These are phyloP conservation scores for Allantophomopsis lycopodina DNA, from an alignment of 2,329 filamentous ascomycete species.

Conservation along the genomic window DNA sequence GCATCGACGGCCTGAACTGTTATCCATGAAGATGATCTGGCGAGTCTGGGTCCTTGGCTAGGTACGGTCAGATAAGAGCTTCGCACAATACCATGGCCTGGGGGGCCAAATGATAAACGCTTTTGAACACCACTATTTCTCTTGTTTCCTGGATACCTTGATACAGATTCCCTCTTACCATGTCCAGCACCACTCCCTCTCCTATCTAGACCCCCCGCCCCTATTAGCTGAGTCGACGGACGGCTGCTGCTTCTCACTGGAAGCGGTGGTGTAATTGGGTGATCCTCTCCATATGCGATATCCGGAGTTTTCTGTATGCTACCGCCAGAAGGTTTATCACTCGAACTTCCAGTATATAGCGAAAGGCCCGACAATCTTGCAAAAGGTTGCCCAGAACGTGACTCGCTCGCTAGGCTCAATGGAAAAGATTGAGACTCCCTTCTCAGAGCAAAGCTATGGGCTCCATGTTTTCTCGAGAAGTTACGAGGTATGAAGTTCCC, in stretches of 20 bases:
- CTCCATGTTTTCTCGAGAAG: slow-evolving; percentile 9
- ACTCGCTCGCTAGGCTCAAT: neutral
- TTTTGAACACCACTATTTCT: too few relatives aligned
- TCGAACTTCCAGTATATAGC: too few relatives aligned
- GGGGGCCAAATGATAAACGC: neutral
- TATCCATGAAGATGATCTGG: neutral
- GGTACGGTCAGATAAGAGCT: slow-evolving; percentile 5
- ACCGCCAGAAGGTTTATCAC: too few relatives aligned
- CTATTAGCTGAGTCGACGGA: slow-evolving; percentile 7
- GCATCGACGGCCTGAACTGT: slow-evolving; percentile 3
- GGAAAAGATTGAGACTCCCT: slow-evolving; percentile 8
- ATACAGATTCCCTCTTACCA: slow-evolving; percentile 8
- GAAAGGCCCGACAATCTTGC: too few relatives aligned
- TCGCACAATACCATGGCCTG: slow-evolving; percentile 4
- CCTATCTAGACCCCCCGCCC: slow-evolving; percentile 5
- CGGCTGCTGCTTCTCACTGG: neutral
- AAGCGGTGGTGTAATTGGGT: neutral
- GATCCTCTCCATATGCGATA: slow-evolving; percentile 1
- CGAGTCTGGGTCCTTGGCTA: neutral
- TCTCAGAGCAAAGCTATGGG: neutral
- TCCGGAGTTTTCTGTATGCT: slow-evolving; percentile 2
- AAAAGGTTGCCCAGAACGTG: too few relatives aligned
- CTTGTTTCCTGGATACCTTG: slow-evolving; percentile 3
- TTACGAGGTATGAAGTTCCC: slow-evolving; percentile 6
- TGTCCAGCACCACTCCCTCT: slow-evolving; percentile 11